Base-by-base conservation (phyloP, 2,329 filamentous ascomycete genomes). In the Trichophyton schoenleinii region DNA sequence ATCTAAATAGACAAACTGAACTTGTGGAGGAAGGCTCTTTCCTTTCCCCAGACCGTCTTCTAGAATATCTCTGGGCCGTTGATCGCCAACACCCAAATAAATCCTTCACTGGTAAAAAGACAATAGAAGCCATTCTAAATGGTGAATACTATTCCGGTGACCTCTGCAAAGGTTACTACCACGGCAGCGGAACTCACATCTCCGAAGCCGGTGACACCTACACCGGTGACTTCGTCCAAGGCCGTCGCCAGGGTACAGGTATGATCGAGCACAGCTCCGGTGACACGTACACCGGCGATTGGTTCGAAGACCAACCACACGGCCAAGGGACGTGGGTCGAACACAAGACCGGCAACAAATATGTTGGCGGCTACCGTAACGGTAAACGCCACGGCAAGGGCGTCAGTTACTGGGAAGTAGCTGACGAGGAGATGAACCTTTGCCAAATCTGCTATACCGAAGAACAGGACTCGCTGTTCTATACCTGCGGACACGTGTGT, bases 371-470 rank as follows among this genome's bases (percentile, higher is more conserved):
- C 20, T 86, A 83, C 75, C 78, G 80, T 65, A 77, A 82, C 61
- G 82, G 83, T 65, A 83, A 83, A 70, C 79, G 81, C 46, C 80
- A 81, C 65, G 83, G 83, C 59, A 80, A 82, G 64, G 83, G 83
- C n/a, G 79, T 82, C 42, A 84, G 82, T 61, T 79, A 80, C 64
- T 85, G 82, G 78, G 80, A 82, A 66, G 79, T 82, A 28, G 83
- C 83, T 1, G 82, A 85, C 60, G 82, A 85, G 62, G 81, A 83
- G 64, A 78, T 80, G 70, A 76, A 79, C 53, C 68, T 81, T 4
- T 86, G 83, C 68, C 77, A 81, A 61, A 85, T 86, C 62, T 86
- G 83, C 73, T 86, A 81, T 70, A 78, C 80, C n/a, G 78, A 80
- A 52, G 79, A 79, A 48, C 80, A 83, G 60, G 80, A 83, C 63